A percentile compares a stretch with the other conserved stretches of the same genome.
These are phyloP conservation scores for Vigna hirtella DNA, from an alignment of 306 rosid genomes.

Conservation along the genomic window DNA sequence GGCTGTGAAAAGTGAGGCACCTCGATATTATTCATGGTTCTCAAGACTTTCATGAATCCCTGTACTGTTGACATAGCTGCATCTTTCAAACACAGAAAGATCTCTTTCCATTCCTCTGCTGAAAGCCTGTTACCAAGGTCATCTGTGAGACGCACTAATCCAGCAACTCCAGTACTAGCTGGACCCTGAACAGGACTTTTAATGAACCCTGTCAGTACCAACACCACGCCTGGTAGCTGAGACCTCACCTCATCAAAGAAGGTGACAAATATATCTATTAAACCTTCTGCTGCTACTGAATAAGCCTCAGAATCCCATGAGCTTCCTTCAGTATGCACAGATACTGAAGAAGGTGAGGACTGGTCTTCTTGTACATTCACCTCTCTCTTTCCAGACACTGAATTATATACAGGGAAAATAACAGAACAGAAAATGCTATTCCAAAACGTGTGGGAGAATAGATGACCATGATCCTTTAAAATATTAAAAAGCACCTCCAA, in stretches of 20 bases:
- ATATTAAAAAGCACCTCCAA: slow-evolving; percentile 97
- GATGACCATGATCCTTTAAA: slow-evolving; percentile 95
- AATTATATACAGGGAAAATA: slow-evolving; percentile 76
- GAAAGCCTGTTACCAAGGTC: slow-evolving; percentile 79
- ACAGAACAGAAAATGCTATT: slow-evolving; percentile 72
- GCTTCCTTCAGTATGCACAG: slow-evolving; percentile 65
- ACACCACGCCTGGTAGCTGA: slow-evolving; percentile 82
- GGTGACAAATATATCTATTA: slow-evolving; percentile 77
- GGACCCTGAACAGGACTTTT: slow-evolving; percentile 91
- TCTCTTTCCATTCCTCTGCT: slow-evolving; percentile 81
- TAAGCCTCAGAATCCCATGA: slow-evolving; percentile 93
- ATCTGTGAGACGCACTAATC: slow-evolving; percentile 75
- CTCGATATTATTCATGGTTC: slow-evolving; percentile 68
- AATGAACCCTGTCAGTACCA: slow-evolving; percentile 74
- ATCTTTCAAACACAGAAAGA: slow-evolving; percentile 82
- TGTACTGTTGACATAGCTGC: slow-evolving; percentile 79
- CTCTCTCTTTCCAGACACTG: slow-evolving; percentile 61
- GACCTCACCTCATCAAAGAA: slow-evolving; percentile 75
- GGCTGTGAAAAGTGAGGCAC: slow-evolving; percentile 61
- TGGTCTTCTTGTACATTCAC: slow-evolving; percentile 47
- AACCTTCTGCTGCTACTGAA: slow-evolving; percentile 82
- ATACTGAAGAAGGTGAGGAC: slow-evolving; percentile 51
- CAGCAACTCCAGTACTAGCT: slow-evolving; percentile 91
- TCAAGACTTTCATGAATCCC: slow-evolving; percentile 81
- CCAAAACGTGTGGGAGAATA: slow-evolving; percentile 84